Base-by-base conservation (phyloP, 495 filamentous ascomycete genomes). In the Cercophora newfieldiana region DNA sequence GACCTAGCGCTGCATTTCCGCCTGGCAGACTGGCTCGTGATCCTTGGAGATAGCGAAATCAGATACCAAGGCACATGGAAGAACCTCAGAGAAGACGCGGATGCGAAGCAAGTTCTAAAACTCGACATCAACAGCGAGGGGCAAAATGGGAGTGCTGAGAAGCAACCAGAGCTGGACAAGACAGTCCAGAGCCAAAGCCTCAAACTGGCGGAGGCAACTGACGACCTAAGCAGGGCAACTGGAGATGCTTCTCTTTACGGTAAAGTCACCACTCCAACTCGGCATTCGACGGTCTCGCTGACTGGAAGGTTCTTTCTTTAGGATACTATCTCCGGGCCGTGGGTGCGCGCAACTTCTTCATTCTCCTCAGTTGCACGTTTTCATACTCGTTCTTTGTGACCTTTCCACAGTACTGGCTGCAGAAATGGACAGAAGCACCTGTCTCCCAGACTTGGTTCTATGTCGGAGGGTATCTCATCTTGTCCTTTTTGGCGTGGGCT, bases 261-360 rank as follows among this genome's bases (percentile, higher is more conserved):
- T 76, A 25, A 21, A 68, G 51, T 16, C 5, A 31, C 6, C 5
- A n/a, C 21, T 28, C n/a, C 1, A 14, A 29, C 7, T 24, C n/a
- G n/a, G 3, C 19, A 37, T 1, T 14, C 3, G 28, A 14, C 29
- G 30, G 5, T 19, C 4, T 33, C 24, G 7, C 12, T 66, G 58
- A 37, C 16, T 7, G 14, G 24, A 28, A 3, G 5, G 10, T 6
- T 53, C 50, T 53, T n/a, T 7, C 28, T 31, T 18, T 12, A 82
- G 80, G 76, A 0, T 90, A 88, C 68, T 91, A 90, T 61, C 72
- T 87, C 24, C 71, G 74, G 8, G 80, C 79, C 7, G 80, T 85
- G 25, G 87, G 87, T 0, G 74, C 80, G 2, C 59, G 68, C 0
- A 84, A 85, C 7, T 22, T 84, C 3, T 31, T 79, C 1, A 77